phyloP scores from a whole-genome alignment of 2,329 filamentous ascomycete species.

The Fusarium graminum region DNA sequence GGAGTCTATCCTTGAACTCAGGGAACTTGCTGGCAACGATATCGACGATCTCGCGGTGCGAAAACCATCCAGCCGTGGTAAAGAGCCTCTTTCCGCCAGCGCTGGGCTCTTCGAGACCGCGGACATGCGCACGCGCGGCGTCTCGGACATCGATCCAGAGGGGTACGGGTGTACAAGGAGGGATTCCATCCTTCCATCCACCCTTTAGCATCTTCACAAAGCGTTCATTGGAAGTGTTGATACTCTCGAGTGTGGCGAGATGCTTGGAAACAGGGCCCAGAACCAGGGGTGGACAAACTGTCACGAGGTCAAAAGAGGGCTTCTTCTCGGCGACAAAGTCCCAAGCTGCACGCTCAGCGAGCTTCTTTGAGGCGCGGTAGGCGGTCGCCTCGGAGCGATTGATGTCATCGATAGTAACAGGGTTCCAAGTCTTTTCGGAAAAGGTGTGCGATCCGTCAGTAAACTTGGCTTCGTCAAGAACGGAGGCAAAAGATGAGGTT shows the following conservation, averaged over 20 bases:
- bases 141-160: conserved; percentile 70
- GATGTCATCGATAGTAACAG: conserved; percentile 62
- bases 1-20: conserved; percentile 62
- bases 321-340: conserved; percentile 61
- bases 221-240: conserved; percentile 68
- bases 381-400: conserved; percentile 56
- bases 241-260: conserved; percentile 58
- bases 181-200: conserved; percentile 61
- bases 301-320: conserved; percentile 64
- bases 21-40: conserved; percentile 63
- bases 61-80: conserved; percentile 61
- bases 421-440: conserved; percentile 67
- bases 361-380: conserved; percentile 68
- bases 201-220: conserved; percentile 65
- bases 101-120: conserved; percentile 62
- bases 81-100: conserved; percentile 66
- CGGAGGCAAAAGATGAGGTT: conserved; percentile 68
- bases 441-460: conserved; percentile 58
- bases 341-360: conserved; percentile 67
- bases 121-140: conserved; percentile 65
- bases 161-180: conserved; percentile 56
- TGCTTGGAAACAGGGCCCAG: conserved; percentile 66
- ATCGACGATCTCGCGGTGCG: conserved; percentile 60
- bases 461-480: conserved; percentile 58
- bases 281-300: conserved; percentile 68